Percentiles rank a stretch among this genome's conserved stretches.
These are phyloP conservation scores for Nakazawaea siamensis DNA, from an alignment of 805 yeast genomes.

Conservation along the genomic window DNA sequence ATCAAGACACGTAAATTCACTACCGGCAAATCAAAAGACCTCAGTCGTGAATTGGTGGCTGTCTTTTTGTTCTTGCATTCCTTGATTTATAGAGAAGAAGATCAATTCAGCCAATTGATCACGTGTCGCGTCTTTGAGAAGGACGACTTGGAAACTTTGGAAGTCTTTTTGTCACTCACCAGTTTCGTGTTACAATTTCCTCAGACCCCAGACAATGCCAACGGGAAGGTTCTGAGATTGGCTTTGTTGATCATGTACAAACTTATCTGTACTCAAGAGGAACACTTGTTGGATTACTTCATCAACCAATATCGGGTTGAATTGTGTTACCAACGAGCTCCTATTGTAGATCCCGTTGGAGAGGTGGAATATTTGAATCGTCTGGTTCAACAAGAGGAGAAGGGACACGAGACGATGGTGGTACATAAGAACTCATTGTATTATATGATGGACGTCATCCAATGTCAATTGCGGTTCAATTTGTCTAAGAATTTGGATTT, in stretches of 20 bases:
- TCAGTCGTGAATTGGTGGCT: slow-evolving; percentile 6
- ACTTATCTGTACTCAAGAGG: slow-evolving; percentile 14
- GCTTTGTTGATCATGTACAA: slow-evolving; percentile 21
- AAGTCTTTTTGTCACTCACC: slow-evolving; percentile 27
- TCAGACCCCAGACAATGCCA: slow-evolving; percentile 23
- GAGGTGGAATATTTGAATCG: slow-evolving; percentile 13
- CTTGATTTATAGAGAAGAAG: slow-evolving; percentile 2
- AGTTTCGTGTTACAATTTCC: slow-evolving; percentile 27
- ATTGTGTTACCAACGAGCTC: slow-evolving; percentile 29
- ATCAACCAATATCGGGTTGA: slow-evolving; percentile 31
- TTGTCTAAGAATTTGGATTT: slow-evolving; percentile 27
- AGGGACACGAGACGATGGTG: slow-evolving; percentile 1
- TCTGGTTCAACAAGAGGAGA: neutral
- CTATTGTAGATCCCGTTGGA: slow-evolving; percentile 22
- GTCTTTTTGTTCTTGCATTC: slow-evolving; percentile 4
- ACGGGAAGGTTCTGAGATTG: slow-evolving; percentile 19
- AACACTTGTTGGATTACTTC: slow-evolving; percentile 13
- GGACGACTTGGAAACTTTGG: slow-evolving; percentile 14
- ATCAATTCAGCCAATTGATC: slow-evolving; percentile 1
- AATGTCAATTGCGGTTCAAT: slow-evolving; percentile 26
- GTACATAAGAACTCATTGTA: slow-evolving; percentile 23
- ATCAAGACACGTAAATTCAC: slow-evolving; percentile 1
- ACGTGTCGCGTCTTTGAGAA: slow-evolving; percentile 1
- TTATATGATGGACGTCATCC: slow-evolving; percentile 25
- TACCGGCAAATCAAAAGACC: neutral